A percentile compares a stretch with the other conserved stretches of the same genome.
Evolutionary conservation across 2,329 filamentous ascomycete species (phyloP).

Genomic region (Myriosclerotinia scirpicola): DNA sequence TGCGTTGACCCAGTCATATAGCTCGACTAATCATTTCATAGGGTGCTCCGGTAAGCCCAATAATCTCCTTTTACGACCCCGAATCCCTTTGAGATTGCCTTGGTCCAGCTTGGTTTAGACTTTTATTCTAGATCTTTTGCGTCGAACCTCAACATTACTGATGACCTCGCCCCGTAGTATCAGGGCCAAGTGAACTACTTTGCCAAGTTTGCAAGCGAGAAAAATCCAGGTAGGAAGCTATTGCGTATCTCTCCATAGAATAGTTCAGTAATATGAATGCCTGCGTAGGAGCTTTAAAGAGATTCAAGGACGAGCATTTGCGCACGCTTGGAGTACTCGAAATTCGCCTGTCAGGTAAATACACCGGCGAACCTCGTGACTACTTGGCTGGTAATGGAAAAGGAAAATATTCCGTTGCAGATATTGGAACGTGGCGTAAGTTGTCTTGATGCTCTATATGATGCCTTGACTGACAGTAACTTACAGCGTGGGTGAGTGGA

Average conservation of each 20-base stretch:
- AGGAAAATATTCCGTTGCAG: slow-evolving; percentile 55
- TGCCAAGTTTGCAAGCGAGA: slow-evolving; percentile 17
- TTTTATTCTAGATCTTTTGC: not conserved
- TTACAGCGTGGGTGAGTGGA: slow-evolving; percentile 46
- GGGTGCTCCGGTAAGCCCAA: slow-evolving; percentile 2
- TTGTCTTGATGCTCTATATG: not conserved
- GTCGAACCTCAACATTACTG: not conserved
- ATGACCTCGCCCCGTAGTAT: slow-evolving; percentile 8
- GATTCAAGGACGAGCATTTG: slow-evolving; percentile 53
- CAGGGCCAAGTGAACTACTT: slow-evolving; percentile 24
- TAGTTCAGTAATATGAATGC: not conserved
- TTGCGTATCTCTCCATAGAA: not conserved
- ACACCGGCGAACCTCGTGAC: slow-evolving; percentile 49
- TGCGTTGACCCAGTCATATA: not conserved
- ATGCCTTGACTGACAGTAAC: not conserved
- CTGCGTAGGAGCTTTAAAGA: slow-evolving; percentile 47
- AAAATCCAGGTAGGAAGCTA: slow-evolving; percentile 10
- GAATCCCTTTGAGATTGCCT: too few relatives aligned
- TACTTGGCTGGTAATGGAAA: slow-evolving; percentile 54
- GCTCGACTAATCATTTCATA: not conserved
- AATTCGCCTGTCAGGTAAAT: slow-evolving; percentile 53
- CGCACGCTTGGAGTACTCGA: slow-evolving; percentile 57
- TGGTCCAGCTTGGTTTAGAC: not conserved
- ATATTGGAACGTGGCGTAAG: slow-evolving; percentile 50
- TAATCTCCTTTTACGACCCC: not conserved